These are phyloP conservation scores for Thelonectria blattea DNA, from an alignment of 2,329 filamentous ascomycete species.

Conservation along the genomic window DNA sequence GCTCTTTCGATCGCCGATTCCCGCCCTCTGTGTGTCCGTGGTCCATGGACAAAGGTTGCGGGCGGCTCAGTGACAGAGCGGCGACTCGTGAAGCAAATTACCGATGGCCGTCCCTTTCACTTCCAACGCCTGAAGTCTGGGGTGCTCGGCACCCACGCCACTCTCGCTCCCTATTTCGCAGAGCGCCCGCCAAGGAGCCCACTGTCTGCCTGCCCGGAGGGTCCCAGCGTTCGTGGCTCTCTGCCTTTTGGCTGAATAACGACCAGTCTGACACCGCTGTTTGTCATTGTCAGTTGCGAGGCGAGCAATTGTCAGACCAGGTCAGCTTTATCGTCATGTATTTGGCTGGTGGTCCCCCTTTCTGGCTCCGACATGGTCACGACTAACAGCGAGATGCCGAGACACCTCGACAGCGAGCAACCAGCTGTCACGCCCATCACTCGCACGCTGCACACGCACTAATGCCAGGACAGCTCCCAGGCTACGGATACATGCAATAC, in stretches of 20 bases:
- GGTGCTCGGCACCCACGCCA: slow-evolving; percentile 6
- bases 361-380: slow-evolving; percentile 7
- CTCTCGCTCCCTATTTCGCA: slow-evolving; percentile 25
- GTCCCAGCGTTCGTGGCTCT: slow-evolving; percentile 12
- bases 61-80: slow-evolving; percentile 1
- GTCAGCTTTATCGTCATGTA: slow-evolving; percentile 27
- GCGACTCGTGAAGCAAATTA: slow-evolving; percentile 3
- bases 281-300: slow-evolving; percentile 29
- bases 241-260: slow-evolving; percentile 19
- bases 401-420: slow-evolving; percentile 10
- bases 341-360: slow-evolving; percentile 18
- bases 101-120: slow-evolving; percentile 2
- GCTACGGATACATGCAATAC: not conserved
- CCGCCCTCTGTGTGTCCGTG: not conserved
- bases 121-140: not conserved
- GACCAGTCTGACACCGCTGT: slow-evolving; percentile 26
- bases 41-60: slow-evolving; percentile 1
- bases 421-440: slow-evolving; percentile 9
- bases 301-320: slow-evolving; percentile 21
- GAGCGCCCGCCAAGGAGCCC: slow-evolving; percentile 21
- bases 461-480: not conserved
- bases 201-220: slow-evolving; percentile 20
- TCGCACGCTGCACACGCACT: not conserved
- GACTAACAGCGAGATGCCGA: slow-evolving; percentile 2
- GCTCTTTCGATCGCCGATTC: slow-evolving; percentile 1